Conservation (phyloP, 805 yeast species). For the Candida saitoana region DNA sequence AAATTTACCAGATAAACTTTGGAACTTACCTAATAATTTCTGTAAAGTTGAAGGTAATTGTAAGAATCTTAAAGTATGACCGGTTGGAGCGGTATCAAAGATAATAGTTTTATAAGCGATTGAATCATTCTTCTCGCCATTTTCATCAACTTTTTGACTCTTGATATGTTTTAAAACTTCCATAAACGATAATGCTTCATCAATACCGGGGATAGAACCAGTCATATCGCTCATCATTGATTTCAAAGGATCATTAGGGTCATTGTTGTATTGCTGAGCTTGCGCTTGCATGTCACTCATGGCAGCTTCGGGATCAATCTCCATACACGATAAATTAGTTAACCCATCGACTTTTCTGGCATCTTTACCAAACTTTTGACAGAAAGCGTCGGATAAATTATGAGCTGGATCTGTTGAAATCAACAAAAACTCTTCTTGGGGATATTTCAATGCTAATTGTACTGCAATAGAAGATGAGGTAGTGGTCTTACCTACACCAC, state of each 20-base stretch:
- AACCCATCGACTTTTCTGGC: conserved; percentile 92
- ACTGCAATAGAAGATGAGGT: conserved; percentile 94
- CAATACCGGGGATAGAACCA: conserved; percentile 95
- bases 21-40: conserved; percentile 79
- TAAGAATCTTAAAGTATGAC: conserved; percentile 92
- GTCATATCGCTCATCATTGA: conserved; percentile 86
- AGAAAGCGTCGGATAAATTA: conserved; percentile 94
- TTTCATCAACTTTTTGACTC: conserved; percentile 44
- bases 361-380: conserved; percentile 96
- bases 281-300: conserved; percentile 76
- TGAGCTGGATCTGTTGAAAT: conserved; percentile 99
- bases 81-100: conserved; percentile 99
- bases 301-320: conserved; percentile 93
- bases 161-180: conserved; percentile 96
- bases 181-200: conserved; percentile 96
- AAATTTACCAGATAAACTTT: conserved; percentile 77
- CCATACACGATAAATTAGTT: conserved; percentile 91
- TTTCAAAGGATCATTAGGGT: conserved; percentile 60
- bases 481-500: conserved; percentile 99
- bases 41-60: conserved; percentile 92
- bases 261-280: conserved; percentile 52
- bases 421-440: conserved; percentile 73
- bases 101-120: conserved; percentile 75
- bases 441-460: conserved; percentile 83
- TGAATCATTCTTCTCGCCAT: conserved; percentile 21